Evolutionary conservation across 805 yeast species (phyloP).

Genomic region (Spathaspora boniae): DNA sequence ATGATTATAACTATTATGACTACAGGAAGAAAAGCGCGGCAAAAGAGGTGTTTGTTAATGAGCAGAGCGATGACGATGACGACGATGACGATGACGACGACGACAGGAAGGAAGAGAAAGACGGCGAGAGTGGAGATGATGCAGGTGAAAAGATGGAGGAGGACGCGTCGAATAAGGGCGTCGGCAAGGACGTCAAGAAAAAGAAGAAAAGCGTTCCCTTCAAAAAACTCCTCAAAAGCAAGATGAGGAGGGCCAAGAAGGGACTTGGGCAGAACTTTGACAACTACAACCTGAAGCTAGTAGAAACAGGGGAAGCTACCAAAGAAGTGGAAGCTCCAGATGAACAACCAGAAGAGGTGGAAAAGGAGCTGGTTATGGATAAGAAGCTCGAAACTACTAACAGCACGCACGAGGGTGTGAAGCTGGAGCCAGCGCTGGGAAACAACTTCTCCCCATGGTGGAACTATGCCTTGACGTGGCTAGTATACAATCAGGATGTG

Average conservation of each 20-base stretch:
- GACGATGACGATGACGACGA: constrained; percentile 12
- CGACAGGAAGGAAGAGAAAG: constrained; percentile 11
- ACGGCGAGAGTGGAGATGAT: too few relatives aligned
- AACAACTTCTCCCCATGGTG: constrained; percentile 33
- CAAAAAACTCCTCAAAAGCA: constrained; percentile 9
- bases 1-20: constrained; percentile 34
- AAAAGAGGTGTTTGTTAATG: constrained; percentile 19
- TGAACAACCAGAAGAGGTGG: constrained; percentile 9
- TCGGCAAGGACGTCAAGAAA: constrained; percentile 8
- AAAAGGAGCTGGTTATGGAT: constrained; percentile 3
- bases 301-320: constrained; percentile 6
- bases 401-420: constrained; percentile 5
- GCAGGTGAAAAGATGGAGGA: constrained; percentile 13
- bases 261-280: constrained; percentile 22
- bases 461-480: constrained; percentile 36
- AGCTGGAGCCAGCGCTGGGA: constrained; percentile 12
- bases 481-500: constrained; percentile 22
- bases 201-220: constrained; percentile 7
- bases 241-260: constrained; percentile 21
- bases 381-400: constrained; percentile 8
- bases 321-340: constrained; percentile 11
- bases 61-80: constrained; percentile 15
- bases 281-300: constrained; percentile 8
- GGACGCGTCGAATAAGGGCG: too few relatives aligned
- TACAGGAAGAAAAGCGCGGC: constrained; percentile 12